Evolutionary conservation across 352 stramenopile species (phyloP).

Genomic region (Pythium sukuiense): DNA sequence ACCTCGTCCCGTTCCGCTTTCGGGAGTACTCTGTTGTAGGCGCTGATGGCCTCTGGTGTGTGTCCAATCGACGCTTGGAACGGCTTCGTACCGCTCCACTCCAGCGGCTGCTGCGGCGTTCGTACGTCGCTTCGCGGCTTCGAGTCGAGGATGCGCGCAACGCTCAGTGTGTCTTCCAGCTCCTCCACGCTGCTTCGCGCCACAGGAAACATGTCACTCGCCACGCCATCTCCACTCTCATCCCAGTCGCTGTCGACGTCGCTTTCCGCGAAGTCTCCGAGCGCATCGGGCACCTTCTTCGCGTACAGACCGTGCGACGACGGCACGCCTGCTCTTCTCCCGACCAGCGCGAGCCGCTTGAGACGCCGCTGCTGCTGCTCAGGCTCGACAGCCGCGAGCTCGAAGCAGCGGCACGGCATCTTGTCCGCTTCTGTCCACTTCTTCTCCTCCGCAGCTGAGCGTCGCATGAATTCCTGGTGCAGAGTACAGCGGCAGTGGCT

Average conservation of each 20-base stretch:
- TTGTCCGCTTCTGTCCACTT: background rate
- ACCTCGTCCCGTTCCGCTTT: background rate
- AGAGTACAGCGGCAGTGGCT: constrained; percentile 68
- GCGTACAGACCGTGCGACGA: constrained; percentile 13
- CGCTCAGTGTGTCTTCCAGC: constrained; percentile 2
- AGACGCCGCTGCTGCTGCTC: constrained; percentile 2
- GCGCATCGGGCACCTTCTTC: constrained; percentile 7
- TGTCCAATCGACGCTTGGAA: constrained; percentile 53
- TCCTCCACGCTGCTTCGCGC: constrained; percentile 12
- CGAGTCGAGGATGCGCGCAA: background rate
- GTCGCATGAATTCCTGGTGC: constrained; percentile 28
- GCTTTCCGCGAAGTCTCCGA: constrained; percentile 17
- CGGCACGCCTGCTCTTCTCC: constrained; percentile 8
- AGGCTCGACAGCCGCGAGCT: background rate
- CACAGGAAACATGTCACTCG: background rate
- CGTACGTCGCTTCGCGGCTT: background rate
- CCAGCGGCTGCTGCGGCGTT: constrained; percentile 9
- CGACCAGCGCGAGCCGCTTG: background rate
- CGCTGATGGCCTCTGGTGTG: constrained; percentile 4
- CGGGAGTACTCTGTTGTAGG: background rate
- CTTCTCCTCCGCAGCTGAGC: background rate
- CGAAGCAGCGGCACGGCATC: constrained; percentile 13
- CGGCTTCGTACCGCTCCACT: constrained; percentile 25
- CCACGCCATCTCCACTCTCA: background rate
- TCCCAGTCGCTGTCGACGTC: constrained; percentile 9